Conservation (phyloP, 2,329 filamentous ascomycete genomes). For the Phaeosphaeria sp. region DNA sequence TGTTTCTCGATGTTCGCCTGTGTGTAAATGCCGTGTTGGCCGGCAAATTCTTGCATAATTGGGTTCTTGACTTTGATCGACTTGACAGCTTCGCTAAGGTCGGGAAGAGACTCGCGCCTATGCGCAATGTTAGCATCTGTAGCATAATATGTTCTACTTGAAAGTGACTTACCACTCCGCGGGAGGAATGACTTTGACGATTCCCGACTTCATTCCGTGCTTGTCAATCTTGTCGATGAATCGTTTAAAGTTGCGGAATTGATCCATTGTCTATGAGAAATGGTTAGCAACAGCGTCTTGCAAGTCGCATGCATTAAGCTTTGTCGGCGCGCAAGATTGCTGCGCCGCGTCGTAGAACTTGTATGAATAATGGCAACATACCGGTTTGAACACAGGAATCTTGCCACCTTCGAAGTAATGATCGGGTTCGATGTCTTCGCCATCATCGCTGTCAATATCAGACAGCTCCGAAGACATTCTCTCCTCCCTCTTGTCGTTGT, state of each 20-base stretch:
- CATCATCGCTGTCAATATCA: slow-evolving; percentile 55
- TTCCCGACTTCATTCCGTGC: slow-evolving; percentile 97
- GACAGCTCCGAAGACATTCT: slow-evolving; percentile 56
- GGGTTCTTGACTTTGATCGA: slow-evolving; percentile 93
- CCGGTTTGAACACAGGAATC: slow-evolving; percentile 91
- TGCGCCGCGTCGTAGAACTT: background rate
- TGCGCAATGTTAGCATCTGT: slow-evolving; percentile 14
- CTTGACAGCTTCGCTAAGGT: slow-evolving; percentile 85
- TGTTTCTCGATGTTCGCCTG: slow-evolving; percentile 98
- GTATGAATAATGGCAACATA: slow-evolving; percentile 51
- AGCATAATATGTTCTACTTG: slow-evolving; percentile 2
- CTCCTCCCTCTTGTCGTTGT: slow-evolving; percentile 54
- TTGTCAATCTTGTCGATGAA: slow-evolving; percentile 90
- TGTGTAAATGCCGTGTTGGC: slow-evolving; percentile 91
- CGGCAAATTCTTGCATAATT: slow-evolving; percentile 98
- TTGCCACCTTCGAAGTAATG: slow-evolving; percentile 84
- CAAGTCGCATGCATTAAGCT: background rate
- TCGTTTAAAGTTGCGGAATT: slow-evolving; percentile 91
- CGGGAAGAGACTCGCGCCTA: slow-evolving; percentile 73
- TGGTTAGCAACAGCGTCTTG: slow-evolving; percentile 21
- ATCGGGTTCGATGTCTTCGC: slow-evolving; percentile 79
- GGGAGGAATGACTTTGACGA: slow-evolving; percentile 94
- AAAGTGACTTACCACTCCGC: slow-evolving; percentile 79
- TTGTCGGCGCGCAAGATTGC: slow-evolving; percentile 8
- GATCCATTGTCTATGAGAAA: slow-evolving; percentile 73